Evolutionary conservation across 768 basidiomycete species (phyloP).

Genomic region (Leucocoprinus leucothites): DNA sequence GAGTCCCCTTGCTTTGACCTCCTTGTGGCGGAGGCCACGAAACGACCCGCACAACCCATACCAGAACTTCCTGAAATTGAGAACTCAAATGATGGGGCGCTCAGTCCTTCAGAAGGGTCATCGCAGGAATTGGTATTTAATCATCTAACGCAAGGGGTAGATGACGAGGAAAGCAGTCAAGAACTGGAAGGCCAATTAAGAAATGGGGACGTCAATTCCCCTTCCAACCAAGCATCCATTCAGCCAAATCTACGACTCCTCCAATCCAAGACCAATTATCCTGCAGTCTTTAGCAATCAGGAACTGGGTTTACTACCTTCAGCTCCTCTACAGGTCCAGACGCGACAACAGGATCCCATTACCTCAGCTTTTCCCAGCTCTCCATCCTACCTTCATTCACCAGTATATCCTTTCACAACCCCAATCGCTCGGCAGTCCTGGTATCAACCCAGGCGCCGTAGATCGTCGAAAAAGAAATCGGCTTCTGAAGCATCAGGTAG

Average conservation of each 20-base stretch:
- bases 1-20: constrained; percentile 13
- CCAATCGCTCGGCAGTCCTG: constrained; percentile 2
- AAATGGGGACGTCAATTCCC: neutral
- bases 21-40: constrained; percentile 14
- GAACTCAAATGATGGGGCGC: neutral
- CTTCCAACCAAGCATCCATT: no score
- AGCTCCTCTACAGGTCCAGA: neutral
- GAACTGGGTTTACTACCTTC: neutral
- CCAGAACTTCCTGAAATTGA: neutral
- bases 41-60: neutral
- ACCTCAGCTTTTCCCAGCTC: neutral
- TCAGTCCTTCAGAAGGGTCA: constrained; percentile 19
- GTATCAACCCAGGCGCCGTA: constrained; percentile 4
- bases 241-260: no score
- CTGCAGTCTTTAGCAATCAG: neutral
- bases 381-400: neutral
- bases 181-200: neutral
- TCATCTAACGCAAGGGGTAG: constrained; percentile 43
- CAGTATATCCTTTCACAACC: neutral
- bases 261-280: no score
- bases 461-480: neutral
- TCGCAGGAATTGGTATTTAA: constrained; percentile 39
- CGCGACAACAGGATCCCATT: neutral
- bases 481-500: neutral
- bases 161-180: constrained; percentile 14